phyloP scores from a whole-genome alignment of 2,329 filamentous ascomycete species.

The Diaporthe eres region DNA sequence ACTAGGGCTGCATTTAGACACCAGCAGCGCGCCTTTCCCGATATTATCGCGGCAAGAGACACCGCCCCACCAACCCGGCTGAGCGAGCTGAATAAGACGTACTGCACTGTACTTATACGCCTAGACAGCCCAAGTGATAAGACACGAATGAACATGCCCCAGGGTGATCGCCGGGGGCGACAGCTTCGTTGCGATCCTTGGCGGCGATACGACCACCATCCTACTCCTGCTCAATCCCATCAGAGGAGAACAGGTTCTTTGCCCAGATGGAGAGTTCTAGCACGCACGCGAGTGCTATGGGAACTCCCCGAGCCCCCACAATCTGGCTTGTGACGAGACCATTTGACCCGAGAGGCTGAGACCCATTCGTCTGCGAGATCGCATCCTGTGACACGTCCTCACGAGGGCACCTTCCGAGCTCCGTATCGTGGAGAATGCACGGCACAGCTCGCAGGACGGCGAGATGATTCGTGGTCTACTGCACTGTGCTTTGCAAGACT shows the following conservation, averaged over 20 bases:
- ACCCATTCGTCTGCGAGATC: background rate
- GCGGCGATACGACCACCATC: background rate
- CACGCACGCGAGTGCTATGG: background rate
- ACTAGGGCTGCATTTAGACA: constrained; percentile 28
- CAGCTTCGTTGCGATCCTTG: background rate
- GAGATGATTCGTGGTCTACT: background rate
- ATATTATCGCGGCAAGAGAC: constrained; percentile 4
- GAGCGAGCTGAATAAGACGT: constrained; percentile 4
- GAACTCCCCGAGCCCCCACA: constrained; percentile 10
- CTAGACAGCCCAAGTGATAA: background rate
- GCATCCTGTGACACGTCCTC: background rate
- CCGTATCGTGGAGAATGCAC: background rate
- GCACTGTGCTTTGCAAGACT: background rate
- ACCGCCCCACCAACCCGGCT: constrained; percentile 35
- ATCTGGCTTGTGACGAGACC: constrained; percentile 8
- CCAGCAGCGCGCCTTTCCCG: background rate
- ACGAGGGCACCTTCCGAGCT: background rate
- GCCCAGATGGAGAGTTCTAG: background rate
- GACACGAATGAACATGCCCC: background rate
- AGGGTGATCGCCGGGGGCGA: constrained; percentile 2
- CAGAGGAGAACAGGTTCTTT: background rate
- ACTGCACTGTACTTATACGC: background rate
- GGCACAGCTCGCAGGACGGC: background rate
- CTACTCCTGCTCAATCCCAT: constrained; percentile 8
- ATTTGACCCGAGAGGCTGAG: constrained; percentile 9